Evolutionary conservation across 2,329 filamentous ascomycete genomes (phyloP), one percentile per base, ranked within the genome.

Genomic region (Monosporascus ibericus): DNA sequence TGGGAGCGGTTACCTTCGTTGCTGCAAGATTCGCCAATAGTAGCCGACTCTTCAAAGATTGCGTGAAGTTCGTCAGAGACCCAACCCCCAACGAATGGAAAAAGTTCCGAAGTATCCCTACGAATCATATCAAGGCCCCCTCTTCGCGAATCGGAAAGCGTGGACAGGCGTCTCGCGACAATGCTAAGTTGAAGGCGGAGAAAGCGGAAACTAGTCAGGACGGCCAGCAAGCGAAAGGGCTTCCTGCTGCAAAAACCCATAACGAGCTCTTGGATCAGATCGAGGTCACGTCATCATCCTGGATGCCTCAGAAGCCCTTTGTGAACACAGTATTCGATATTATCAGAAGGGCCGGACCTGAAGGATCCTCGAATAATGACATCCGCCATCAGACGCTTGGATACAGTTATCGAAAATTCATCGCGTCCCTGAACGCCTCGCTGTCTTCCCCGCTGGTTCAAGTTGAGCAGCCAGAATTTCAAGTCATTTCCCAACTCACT

Each of bases 21-120:
- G 79, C 79, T 3, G 81, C 80, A 5, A 76, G 75, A 38, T 76
- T 82, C 11, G 71, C 74, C 17, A 73, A 75, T 36, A 66, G 67
- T 25, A 68, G 65, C 52, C 75, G 75, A 51, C 69, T 84, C 6
- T 84, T 79, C 68, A 83, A 82, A 58, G 81, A 85, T 58, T 85
- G 82, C 58, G 72, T 85, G 55, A 81, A 80, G 56, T 84, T 77
- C 52, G 68, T 77, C 47, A 72, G 81, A 44, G 79, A 84, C 6
- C 74, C 82, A 34, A 80, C 75, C 14, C 60, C 75, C 2, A 75
- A 78, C 22, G 81, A 85, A 57, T 84, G 81, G 81, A 70, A 73
- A 6, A 68, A 75, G 18, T 82, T 79, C 53, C 69, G 81, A 22
- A 73, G 77, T 2, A 80, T 78, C 0, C 80, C 74, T 2, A 75